Evolutionary conservation across 768 basidiomycete species (phyloP).

Genomic region (Podaxis sp.): DNA sequence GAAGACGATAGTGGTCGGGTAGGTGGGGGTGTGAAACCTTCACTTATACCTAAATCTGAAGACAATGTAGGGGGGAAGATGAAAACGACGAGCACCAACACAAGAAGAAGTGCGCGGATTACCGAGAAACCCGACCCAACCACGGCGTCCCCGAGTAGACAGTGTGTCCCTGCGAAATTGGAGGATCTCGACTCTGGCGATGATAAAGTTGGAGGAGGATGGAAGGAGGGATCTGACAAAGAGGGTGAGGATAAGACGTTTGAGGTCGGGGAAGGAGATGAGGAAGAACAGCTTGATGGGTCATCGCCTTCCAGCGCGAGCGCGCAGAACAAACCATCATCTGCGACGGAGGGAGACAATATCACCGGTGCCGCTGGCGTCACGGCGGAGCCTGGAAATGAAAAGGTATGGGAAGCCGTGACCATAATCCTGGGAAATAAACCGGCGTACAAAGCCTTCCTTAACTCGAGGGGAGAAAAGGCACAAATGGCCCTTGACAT

Average conservation of each 20-base stretch:
- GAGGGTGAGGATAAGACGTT: not conserved
- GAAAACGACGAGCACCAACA: too few relatives aligned
- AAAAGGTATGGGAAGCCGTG: not conserved
- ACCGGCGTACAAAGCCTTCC: not conserved
- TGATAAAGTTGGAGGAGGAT: not conserved
- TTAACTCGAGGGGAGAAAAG: not conserved
- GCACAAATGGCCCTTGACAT: not conserved
- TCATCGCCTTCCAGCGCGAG: not conserved
- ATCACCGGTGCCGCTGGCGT: too few relatives aligned
- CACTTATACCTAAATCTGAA: too few relatives aligned
- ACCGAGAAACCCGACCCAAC: too few relatives aligned
- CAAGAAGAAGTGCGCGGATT: too few relatives aligned
- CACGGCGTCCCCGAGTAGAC: too few relatives aligned
- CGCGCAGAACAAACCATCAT: not conserved
- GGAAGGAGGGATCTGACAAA: not conserved
- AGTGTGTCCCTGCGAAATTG: too few relatives aligned
- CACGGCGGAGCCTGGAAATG: not conserved
- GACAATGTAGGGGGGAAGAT: too few relatives aligned
- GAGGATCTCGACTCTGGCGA: too few relatives aligned
- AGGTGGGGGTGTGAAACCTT: too few relatives aligned
- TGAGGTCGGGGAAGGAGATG: not conserved
- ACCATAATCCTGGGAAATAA: not conserved
- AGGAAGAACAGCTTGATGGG: not conserved
- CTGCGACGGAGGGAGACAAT: not conserved
- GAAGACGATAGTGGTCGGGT: too few relatives aligned